These are phyloP conservation scores for Coemansia aciculifera DNA, from an alignment of 192 early-diverging fungal genomes.

Conservation along the genomic window DNA sequence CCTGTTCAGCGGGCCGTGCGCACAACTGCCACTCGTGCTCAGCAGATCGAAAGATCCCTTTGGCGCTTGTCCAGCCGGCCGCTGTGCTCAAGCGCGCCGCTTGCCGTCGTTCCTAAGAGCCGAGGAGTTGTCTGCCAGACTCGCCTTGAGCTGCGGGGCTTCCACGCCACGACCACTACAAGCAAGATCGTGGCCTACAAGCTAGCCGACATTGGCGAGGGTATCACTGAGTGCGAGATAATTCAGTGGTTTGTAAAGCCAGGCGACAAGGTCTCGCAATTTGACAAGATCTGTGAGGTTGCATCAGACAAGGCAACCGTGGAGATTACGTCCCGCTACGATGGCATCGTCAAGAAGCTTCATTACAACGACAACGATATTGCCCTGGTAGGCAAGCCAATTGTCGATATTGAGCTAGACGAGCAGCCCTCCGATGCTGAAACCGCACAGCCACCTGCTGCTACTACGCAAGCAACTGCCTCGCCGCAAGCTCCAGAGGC, in stretches of 20 bases:
- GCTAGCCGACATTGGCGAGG: conserved; percentile 97
- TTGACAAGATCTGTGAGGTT: conserved; percentile 94
- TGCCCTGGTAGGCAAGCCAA: conserved; percentile 86
- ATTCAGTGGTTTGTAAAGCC: conserved; percentile 98
- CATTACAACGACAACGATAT: conserved; percentile 85
- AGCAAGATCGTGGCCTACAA: conserved; percentile 70
- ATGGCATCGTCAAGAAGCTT: conserved; percentile 79
- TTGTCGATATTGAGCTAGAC: conserved; percentile 82
- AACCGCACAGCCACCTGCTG: neutral
- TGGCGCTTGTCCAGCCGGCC: neutral
- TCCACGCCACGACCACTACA: conserved; percentile 50
- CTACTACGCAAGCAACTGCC: neutral
- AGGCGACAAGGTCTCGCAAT: conserved; percentile 86
- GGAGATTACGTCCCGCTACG: conserved; percentile 94
- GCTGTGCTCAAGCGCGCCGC: neutral
- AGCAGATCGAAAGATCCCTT: neutral
- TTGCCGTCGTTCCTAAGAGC: neutral
- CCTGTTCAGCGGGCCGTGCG: neutral
- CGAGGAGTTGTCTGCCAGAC: neutral
- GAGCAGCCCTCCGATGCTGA: neutral
- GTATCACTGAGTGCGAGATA: conserved; percentile 96
- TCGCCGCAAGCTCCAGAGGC: neutral
- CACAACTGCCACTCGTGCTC: neutral
- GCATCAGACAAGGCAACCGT: conserved; percentile 99
- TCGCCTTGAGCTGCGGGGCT: conserved; percentile 30